phyloP scores from a whole-genome alignment of 2,329 filamentous ascomycete genomes.

The Colletotrichum gloeosporioides region DNA sequence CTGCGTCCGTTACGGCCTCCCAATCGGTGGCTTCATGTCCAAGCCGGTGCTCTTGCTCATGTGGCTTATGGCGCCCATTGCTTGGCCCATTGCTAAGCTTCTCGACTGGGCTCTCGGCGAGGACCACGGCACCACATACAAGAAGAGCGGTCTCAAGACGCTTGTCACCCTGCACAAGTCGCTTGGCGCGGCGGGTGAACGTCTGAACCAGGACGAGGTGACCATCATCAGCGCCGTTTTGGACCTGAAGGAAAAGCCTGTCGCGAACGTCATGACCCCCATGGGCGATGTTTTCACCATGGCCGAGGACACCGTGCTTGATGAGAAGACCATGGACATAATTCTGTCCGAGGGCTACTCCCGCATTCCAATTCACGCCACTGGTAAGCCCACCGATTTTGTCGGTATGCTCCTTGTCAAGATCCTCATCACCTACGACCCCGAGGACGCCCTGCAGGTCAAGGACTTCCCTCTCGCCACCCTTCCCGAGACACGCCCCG shows the following conservation, averaged over 20 bases:
- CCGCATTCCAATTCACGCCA: slow-evolving; percentile 90
- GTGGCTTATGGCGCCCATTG: slow-evolving; percentile 88
- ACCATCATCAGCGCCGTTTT: slow-evolving; percentile 98
- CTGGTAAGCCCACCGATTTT: slow-evolving; percentile 85
- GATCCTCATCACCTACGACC: slow-evolving; percentile 98
- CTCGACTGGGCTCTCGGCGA: slow-evolving; percentile 90
- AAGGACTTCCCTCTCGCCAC: slow-evolving; percentile 92
- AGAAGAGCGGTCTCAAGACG: slow-evolving; percentile 96
- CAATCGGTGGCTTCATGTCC: slow-evolving; percentile 93
- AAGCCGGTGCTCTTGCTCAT: slow-evolving; percentile 87
- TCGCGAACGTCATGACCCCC: slow-evolving; percentile 96
- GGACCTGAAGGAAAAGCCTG: slow-evolving; percentile 94
- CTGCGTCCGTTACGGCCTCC: slow-evolving; percentile 93
- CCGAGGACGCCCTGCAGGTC: slow-evolving; percentile 87
- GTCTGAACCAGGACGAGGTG: slow-evolving; percentile 95
- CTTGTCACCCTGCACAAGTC: slow-evolving; percentile 94
- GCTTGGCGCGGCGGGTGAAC: slow-evolving; percentile 83
- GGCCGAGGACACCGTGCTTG: slow-evolving; percentile 91
- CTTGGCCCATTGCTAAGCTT: slow-evolving; percentile 94
- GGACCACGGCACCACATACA: slow-evolving; percentile 93
- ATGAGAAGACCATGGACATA: slow-evolving; percentile 92
- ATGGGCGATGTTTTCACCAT: slow-evolving; percentile 98
- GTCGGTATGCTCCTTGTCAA: slow-evolving; percentile 98
- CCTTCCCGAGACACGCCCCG: slow-evolving; percentile 90
- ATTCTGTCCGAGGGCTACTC: slow-evolving; percentile 96